Percentiles rank a stretch among this genome's conserved stretches.
Evolutionary conservation across 257 asterid species (phyloP).

Genomic region (Fraxinus quadrangulata): DNA sequence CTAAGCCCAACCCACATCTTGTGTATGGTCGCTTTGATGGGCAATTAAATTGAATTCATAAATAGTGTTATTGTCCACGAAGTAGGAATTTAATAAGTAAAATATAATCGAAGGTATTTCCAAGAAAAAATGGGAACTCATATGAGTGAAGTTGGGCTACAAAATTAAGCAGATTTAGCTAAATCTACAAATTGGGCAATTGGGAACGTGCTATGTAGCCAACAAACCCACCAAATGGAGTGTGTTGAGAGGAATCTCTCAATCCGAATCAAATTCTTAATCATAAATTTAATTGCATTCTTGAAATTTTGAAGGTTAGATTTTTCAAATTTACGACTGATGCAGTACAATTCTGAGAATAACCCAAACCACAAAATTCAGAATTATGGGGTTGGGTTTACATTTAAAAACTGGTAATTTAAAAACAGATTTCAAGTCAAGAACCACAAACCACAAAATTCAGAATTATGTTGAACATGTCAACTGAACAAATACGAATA

Average conservation of each 20-base stretch:
- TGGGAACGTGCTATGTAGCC: not conserved
- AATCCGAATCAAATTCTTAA: not conserved
- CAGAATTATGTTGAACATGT: too few species aligned
- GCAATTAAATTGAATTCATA: too few species aligned
- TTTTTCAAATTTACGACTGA: not conserved
- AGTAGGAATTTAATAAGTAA: not conserved
- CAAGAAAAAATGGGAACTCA: not conserved
- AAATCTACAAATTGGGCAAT: slow-evolving; percentile 21
- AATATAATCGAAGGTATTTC: not conserved
- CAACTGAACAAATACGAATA: too few species aligned
- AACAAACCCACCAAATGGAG: not conserved
- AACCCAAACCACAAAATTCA: too few species aligned
- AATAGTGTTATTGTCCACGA: not conserved
- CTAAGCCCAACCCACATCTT: too few species aligned
- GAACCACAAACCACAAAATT: too few species aligned
- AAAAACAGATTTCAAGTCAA: too few species aligned
- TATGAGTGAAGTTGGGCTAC: not conserved
- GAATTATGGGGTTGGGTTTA: too few species aligned
- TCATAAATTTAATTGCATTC: not conserved
- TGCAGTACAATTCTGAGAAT: slow-evolving; percentile 1
- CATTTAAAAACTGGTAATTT: too few species aligned
- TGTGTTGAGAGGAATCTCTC: not conserved
- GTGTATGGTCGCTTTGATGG: too few species aligned
- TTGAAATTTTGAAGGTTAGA: not conserved
- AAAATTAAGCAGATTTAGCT: slow-evolving; percentile 33